Conservation (phyloP, 345 rosid species). For the Rubroshorea leprosula region DNA sequence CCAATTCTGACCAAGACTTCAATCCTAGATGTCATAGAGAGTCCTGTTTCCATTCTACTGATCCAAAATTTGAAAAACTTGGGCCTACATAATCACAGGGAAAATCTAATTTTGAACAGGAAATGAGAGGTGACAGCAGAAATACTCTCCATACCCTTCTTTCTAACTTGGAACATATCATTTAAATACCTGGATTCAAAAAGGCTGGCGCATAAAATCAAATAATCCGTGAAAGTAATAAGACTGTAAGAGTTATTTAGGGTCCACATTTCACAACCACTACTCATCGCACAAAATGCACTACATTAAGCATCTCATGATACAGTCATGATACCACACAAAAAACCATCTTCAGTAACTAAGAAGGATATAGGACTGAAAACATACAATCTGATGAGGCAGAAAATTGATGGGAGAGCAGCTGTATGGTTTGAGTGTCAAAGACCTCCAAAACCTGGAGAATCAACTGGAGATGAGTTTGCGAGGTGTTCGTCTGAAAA, state of each 20-base stretch:
- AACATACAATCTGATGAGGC: conserved; percentile 5
- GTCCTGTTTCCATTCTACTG: not conserved
- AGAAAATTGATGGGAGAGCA: conserved; percentile 79
- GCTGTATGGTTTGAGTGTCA: conserved; percentile 53
- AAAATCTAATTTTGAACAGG: not conserved
- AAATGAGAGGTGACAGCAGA: not conserved
- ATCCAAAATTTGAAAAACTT: not conserved
- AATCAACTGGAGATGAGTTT: conserved; percentile 66
- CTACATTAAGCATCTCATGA: not conserved
- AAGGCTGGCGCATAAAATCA: not conserved
- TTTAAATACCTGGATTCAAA: not conserved
- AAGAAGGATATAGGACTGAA: not conserved
- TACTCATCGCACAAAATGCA: no score
- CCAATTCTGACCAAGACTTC: not conserved
- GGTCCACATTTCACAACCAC: no score
- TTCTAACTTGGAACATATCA: not conserved
- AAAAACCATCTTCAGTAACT: not conserved
- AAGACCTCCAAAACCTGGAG: conserved; percentile 60
- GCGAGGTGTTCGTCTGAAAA: conserved; percentile 53
- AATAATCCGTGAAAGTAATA: not conserved
- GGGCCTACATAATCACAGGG: not conserved
- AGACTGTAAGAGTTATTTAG: no score
- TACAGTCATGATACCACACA: not conserved
- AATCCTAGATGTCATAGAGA: no score
- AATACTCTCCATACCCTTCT: not conserved